Evolutionary conservation across 805 yeast genomes (phyloP), one percentile per base, ranked within the genome.

Genomic region (Saccharomycopsis fermentans): DNA sequence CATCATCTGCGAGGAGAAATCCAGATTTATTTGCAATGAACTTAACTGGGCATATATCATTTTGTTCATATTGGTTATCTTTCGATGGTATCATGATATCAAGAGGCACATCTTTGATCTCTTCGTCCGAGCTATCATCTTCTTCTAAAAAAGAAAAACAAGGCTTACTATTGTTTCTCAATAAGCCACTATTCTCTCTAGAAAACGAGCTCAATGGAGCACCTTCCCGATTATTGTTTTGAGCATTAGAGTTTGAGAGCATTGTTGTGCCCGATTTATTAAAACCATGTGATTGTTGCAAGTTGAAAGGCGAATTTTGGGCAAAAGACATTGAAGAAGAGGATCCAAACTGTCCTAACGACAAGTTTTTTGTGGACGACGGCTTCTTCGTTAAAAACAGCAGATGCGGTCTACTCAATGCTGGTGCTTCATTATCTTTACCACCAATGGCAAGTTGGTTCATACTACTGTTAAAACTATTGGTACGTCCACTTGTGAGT

Each of bases 291-390:
- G 11, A 29, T 16, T 14, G 9, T n/a, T 43, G 24, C 26, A 24
- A 19, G 26, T 16, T 9, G 26, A 16, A 16, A 21, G 50, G 50
- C 24, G n/a, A 12, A 11, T 43, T n/a, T 6, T 21, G 14, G 21
- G 50, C 50, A 21, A 43, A 43, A 6, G 50, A 43, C 6, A 24
- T 51, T 11, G 16, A 27, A 1, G 39, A 17, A 9, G 24, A 34
- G 26, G 50, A 37, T 21, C 50, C 50, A 26, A 54, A 54, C 4
- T 40, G 40, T 2, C 26, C 26, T 17, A 36, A 36, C 6, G 60
- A 48, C 11, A 58, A 36, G n/a, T 58, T 58, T 29, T 51, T 55
- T 2, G 55, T 55, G 16, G 60, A 58, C 11, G 60, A 58, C 14
- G 60, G 58, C 24, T 52, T 48, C 21, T 58, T 58, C 2, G 36